These are phyloP conservation scores for Aspergillus sp. DNA, from an alignment of 2,329 filamentous ascomycete species.

Conservation along the genomic window DNA sequence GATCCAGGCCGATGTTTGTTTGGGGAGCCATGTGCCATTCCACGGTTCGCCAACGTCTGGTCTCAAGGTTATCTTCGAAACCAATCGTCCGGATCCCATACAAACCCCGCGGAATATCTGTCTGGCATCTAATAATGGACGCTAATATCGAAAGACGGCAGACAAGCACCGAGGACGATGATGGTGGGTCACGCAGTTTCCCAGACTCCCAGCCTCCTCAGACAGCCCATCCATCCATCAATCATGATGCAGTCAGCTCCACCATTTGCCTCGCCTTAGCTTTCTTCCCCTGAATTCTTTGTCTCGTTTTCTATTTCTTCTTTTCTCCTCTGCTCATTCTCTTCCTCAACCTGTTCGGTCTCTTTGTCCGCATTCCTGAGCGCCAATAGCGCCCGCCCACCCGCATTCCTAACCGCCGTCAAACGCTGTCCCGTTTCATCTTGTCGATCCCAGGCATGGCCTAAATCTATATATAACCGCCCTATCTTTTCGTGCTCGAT, in stretches of 20 bases:
- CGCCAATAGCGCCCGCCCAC: neutral
- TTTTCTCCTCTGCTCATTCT: neutral
- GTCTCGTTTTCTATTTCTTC: neutral
- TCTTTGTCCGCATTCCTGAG: neutral
- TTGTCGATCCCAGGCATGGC: constrained; percentile 10
- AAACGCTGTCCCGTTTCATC: constrained; percentile 1
- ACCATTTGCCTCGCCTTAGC: constrained; percentile 1
- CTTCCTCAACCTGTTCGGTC: neutral
- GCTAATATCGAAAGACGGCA: neutral
- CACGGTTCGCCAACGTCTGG: neutral
- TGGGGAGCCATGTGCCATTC: neutral
- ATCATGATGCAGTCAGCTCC: constrained; percentile 6
- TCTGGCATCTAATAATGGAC: neutral
- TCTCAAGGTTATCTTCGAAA: too few species aligned
- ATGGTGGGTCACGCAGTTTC: neutral
- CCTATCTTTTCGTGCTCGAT: neutral
- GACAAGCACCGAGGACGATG: neutral
- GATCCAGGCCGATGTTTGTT: neutral
- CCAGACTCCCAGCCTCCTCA: constrained; percentile 1
- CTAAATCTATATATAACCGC: constrained; percentile 6
- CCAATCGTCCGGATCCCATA: too few species aligned
- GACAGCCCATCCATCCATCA: neutral
- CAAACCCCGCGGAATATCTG: neutral
- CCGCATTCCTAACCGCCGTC: constrained; percentile 8
- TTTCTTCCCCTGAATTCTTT: constrained; percentile 4